Base-by-base conservation (phyloP, 495 filamentous ascomycete genomes). In the Penicillium crystallinum region DNA sequence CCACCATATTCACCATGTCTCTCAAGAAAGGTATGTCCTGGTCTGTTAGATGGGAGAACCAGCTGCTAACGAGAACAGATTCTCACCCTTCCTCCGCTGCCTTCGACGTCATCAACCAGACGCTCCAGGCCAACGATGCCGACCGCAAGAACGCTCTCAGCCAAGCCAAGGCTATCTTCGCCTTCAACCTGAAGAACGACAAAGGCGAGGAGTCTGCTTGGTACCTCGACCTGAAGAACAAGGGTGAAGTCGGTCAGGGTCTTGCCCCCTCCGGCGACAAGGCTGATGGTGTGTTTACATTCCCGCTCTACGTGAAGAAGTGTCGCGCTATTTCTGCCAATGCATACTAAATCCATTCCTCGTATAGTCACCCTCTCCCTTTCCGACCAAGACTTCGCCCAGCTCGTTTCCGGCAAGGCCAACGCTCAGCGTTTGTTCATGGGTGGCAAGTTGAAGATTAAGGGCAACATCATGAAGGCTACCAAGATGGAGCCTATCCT, bases 401-500 rank as follows among this genome's bases (percentile, higher is more conserved):
- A 81, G 63, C 81, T 98, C 49, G 84, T 95, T 43, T 66, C 80
- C 43, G 93, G 95, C 60, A 91, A 95, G 79, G 90, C 87, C 63
- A 91, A 96, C 57, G 91, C 93, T 46, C 93, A 97, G 81, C 84
- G 84, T 61, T 71, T 98, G 51, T 98, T 97, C 77, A 97, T 98
- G 91, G 80, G 80, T 7, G 93, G 93, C 64, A 96, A 95, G 79
- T 78, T 98, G 64, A 98, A 97, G 86, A 82, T 97, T 64, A 95
- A 91, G 82, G 93, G 93, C 42, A 90, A 97, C 71, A 85, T 98
- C 42, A 97, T 97, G 95, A 95, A 95, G 82, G 93, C 93, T 21
- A 97, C 93, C 38, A 96, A 95, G 84, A 85, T 93, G 72, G 90
- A 96, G 70, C 90, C 91, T 46, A 84, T 97, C 65, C 75, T 97